Conservation (phyloP, 192 early-diverging fungal species). For the Backusella circina region DNA sequence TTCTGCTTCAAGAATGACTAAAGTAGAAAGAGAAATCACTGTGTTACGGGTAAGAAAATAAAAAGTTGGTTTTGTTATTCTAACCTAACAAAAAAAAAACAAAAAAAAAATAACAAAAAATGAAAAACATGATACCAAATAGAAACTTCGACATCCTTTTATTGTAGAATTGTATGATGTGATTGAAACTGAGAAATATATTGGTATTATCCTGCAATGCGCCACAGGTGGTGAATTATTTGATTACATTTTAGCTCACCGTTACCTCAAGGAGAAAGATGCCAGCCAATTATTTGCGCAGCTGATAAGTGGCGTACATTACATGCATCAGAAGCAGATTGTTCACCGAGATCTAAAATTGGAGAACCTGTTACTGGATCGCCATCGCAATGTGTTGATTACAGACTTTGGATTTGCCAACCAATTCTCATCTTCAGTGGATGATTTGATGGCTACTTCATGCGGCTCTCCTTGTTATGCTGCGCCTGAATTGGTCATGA, state of each 20-base stretch:
- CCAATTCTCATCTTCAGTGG: conserved; percentile 66
- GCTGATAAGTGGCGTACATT: conserved; percentile 87
- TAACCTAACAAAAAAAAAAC: neutral
- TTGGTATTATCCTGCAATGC: conserved; percentile 97
- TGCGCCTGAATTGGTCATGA: conserved; percentile 96
- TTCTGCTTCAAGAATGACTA: conserved; percentile 74
- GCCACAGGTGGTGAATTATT: conserved; percentile 97
- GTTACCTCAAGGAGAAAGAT: conserved; percentile 89
- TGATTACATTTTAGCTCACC: conserved; percentile 94
- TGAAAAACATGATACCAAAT: conserved; percentile 43
- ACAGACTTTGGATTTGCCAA: conserved; percentile 99
- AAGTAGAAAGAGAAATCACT: conserved; percentile 93
- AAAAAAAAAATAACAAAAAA: neutral
- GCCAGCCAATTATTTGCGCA: conserved; percentile 92
- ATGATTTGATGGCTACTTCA: conserved; percentile 87
- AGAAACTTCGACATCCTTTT: conserved; percentile 86
- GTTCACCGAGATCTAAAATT: conserved; percentile 97
- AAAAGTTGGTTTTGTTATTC: conserved; percentile 1
- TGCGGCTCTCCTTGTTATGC: conserved; percentile 99
- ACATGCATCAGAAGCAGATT: conserved; percentile 90
- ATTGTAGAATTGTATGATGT: conserved; percentile 94
- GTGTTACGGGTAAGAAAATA: conserved; percentile 75
- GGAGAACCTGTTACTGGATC: conserved; percentile 91
- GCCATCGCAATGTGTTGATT: conserved; percentile 89
- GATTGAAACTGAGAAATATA: conserved; percentile 93